Evolutionary conservation across 169 alveolate genomes (phyloP), one percentile per base, ranked within the genome.

Genomic region (Miamiensis avidus): DNA sequence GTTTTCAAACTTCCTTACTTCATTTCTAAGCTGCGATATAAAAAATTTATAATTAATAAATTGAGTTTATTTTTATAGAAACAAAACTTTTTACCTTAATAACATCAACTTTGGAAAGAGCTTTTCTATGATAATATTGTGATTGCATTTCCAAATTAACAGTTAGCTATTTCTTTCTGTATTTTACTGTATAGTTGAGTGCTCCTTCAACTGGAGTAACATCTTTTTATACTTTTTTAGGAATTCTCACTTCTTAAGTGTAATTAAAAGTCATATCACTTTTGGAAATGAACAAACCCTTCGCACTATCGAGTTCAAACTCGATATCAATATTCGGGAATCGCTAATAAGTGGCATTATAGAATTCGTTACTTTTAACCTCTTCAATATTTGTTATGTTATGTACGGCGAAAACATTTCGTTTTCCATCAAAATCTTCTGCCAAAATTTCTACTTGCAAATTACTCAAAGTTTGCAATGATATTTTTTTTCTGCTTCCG

Each of bases 251-350:
- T n/a, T n/a, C n/a, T n/a, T n/a, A n/a, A n/a, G n/a, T n/a, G n/a
- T n/a, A n/a, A n/a, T n/a, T n/a, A n/a, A n/a, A n/a, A n/a, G n/a
- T n/a, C n/a, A n/a, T n/a, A n/a, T n/a, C n/a, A n/a, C 77, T 25
- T 84, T 49, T 49, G 69, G 4, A 49, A 49, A 82, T 75, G 78
- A 85, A 16, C 69, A 65, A 32, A 33, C 85, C 31, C 20, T 92
- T 75, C 83, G 89, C 82, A 89, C 91, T 33, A 84, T 91, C 85
- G 79, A 93, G 72, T 87, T 95, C 81, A 28, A 86, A 76, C 81
- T 91, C 92, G 75, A 91, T 87, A 34, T 33, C 79, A 74, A 92
- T 34, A 27, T 88, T 73, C 20, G 88, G 82, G 75, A 88, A 89
- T 33, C 90, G 91, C 32, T 74, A 79, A 30, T 88, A 73, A 65